These are phyloP conservation scores for Peziza echinospora DNA, from an alignment of 495 filamentous ascomycete species.

Conservation along the genomic window DNA sequence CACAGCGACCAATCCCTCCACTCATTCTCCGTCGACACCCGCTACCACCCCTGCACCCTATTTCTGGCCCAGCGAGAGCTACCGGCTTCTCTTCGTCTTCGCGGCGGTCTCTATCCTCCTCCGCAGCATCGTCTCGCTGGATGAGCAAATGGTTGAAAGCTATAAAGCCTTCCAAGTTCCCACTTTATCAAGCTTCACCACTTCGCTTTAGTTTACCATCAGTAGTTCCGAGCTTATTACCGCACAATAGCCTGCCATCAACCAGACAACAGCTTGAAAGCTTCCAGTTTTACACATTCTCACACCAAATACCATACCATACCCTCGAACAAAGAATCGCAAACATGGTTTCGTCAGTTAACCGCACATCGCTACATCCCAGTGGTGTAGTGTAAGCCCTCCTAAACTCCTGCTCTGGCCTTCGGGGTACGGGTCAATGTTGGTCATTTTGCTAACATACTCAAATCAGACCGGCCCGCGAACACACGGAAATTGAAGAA, in stretches of 20 bases:
- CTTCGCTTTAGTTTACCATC: background rate
- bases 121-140: too few relatives aligned
- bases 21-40: too few relatives aligned
- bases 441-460: slow-evolving; percentile 19
- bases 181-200: background rate
- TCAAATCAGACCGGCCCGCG: slow-evolving; percentile 42
- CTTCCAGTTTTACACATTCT: background rate
- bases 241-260: background rate
- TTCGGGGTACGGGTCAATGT: slow-evolving; percentile 1
- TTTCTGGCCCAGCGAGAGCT: too few relatives aligned
- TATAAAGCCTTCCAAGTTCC: background rate
- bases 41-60: too few relatives aligned
- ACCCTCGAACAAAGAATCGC: background rate
- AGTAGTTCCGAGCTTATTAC: background rate
- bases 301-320: background rate
- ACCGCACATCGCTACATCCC: slow-evolving; percentile 36
- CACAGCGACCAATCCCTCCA: too few relatives aligned
- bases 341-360: slow-evolving; percentile 8
- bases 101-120: too few relatives aligned
- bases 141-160: too few relatives aligned
- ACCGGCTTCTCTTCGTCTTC: too few relatives aligned
- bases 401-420: slow-evolving; percentile 1
- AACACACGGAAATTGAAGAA: slow-evolving; percentile 93
- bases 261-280: background rate
- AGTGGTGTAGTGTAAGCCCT: slow-evolving; percentile 67